A percentile compares a stretch with the other conserved stretches of the same genome.
Conservation (phyloP, 352 stramenopile genomes). For the Pythium volutum region DNA sequence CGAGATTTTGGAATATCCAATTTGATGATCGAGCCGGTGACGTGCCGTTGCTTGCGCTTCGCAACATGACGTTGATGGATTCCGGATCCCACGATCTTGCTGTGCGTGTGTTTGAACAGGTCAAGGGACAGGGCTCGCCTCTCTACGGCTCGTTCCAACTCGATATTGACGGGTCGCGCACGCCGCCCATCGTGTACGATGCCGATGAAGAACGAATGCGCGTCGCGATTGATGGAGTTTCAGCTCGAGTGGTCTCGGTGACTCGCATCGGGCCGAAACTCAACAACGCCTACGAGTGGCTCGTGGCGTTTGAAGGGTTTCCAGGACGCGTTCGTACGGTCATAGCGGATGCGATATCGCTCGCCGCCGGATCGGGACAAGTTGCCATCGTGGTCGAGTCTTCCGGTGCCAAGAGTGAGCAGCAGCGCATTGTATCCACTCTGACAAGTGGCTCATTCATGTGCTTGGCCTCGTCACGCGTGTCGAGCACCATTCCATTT, state of each 20-base stretch:
- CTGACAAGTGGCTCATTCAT: constrained; percentile 40
- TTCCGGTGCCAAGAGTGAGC: constrained; percentile 37
- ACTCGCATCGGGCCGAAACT: constrained; percentile 33
- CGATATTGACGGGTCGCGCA: constrained; percentile 32
- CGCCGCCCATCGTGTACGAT: constrained; percentile 35
- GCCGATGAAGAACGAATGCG: constrained; percentile 29
- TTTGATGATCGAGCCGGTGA: constrained; percentile 58
- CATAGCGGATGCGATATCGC: constrained; percentile 5
- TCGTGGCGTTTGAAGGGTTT: constrained; percentile 34
- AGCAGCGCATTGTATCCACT: constrained; percentile 35
- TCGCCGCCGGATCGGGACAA: constrained; percentile 30
- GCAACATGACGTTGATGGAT: constrained; percentile 44
- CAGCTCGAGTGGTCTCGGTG: constrained; percentile 18
- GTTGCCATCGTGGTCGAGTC: constrained; percentile 21
- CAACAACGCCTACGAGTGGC: constrained; percentile 48
- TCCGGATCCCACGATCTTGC: constrained; percentile 41
- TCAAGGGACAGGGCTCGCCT: constrained; percentile 37
- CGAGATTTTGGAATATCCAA: constrained; percentile 55
- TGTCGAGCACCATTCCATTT: constrained; percentile 28
- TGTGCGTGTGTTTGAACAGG: constrained; percentile 40
- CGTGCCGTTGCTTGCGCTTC: constrained; percentile 38
- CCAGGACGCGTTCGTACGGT: constrained; percentile 31
- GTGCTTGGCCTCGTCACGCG: constrained; percentile 17
- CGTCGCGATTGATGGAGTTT: constrained; percentile 18
- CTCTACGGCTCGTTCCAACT: constrained; percentile 45